Percentiles rank a stretch among this genome's conserved stretches.
Evolutionary conservation across 106 monocot species (phyloP).

Genomic region (Acanthochlamys bracteata): DNA sequence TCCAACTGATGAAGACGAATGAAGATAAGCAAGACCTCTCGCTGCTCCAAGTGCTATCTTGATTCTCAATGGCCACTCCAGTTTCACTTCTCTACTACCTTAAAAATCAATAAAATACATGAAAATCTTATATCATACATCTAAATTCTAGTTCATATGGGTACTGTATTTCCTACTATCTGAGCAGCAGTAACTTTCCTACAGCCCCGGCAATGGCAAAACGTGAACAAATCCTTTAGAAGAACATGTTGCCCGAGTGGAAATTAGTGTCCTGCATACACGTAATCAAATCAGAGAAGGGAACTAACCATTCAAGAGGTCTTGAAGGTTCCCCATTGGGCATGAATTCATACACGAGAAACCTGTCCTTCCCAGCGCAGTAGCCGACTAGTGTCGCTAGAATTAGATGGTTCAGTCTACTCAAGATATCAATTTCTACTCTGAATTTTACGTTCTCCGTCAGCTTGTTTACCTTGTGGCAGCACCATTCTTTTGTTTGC

Average conservation of each 20-base stretch:
- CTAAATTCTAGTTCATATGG: no score
- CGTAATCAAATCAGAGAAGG: not conserved
- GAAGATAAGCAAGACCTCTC: constrained; percentile 78
- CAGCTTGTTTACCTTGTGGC: constrained; percentile 51
- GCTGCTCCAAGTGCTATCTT: constrained; percentile 78
- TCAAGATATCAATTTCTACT: constrained; percentile 80
- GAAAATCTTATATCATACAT: not conserved
- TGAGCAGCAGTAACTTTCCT: no score
- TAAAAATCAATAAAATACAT: not conserved
- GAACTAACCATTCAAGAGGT: constrained; percentile 54
- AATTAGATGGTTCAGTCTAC: constrained; percentile 60
- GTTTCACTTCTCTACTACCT: constrained; percentile 49
- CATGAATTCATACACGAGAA: constrained; percentile 88
- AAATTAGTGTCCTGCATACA: no score
- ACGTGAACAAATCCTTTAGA: no score
- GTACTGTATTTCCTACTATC: no score
- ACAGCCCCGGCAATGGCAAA: no score
- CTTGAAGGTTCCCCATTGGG: constrained; percentile 68
- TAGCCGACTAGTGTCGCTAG: constrained; percentile 81
- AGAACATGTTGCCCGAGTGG: no score
- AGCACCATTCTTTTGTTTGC: constrained; percentile 87
- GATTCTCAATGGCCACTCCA: constrained; percentile 75
- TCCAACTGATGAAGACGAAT: constrained; percentile 48
- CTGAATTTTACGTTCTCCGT: constrained; percentile 82
- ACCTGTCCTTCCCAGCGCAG: constrained; percentile 75